Evolutionary conservation across 2,329 filamentous ascomycete species (phyloP).

Genomic region (Arthrobotrys sinensis): DNA sequence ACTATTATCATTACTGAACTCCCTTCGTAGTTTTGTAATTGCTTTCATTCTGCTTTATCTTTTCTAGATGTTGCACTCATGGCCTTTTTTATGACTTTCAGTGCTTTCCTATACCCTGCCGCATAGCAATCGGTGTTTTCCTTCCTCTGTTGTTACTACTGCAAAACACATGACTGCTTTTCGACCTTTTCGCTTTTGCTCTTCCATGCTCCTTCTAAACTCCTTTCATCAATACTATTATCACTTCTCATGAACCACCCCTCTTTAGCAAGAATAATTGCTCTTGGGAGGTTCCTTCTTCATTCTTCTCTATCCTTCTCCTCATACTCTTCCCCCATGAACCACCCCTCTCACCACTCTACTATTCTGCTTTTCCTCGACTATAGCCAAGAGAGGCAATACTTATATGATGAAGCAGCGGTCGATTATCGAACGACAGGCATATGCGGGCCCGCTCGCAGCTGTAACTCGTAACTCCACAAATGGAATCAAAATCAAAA

Average conservation of each 20-base stretch:
- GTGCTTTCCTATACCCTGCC: constrained; percentile 18
- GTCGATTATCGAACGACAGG: neutral
- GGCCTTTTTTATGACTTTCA: neutral
- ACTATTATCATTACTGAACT: constrained; percentile 35
- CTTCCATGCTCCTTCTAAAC: neutral
- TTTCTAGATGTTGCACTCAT: constrained; percentile 11
- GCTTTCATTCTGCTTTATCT: neutral
- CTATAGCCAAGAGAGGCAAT: neutral
- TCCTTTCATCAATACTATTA: neutral
- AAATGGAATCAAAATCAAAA: neutral
- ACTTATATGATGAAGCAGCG: neutral
- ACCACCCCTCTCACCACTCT: neutral
- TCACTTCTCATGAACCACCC: too few relatives aligned
- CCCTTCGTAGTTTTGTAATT: neutral
- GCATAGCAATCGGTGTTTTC: constrained; percentile 47
- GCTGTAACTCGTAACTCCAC: neutral
- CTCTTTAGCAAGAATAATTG: too few relatives aligned
- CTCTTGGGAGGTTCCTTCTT: too few relatives aligned
- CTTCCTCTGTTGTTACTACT: neutral
- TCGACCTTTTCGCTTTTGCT: neutral
- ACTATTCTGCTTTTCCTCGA: neutral
- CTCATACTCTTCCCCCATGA: neutral
- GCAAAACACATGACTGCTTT: neutral
- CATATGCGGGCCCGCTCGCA: neutral
- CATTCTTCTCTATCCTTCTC: neutral